Evolutionary conservation across 2,329 filamentous ascomycete species (phyloP).

Genomic region (Cladophialophora yegresii): DNA sequence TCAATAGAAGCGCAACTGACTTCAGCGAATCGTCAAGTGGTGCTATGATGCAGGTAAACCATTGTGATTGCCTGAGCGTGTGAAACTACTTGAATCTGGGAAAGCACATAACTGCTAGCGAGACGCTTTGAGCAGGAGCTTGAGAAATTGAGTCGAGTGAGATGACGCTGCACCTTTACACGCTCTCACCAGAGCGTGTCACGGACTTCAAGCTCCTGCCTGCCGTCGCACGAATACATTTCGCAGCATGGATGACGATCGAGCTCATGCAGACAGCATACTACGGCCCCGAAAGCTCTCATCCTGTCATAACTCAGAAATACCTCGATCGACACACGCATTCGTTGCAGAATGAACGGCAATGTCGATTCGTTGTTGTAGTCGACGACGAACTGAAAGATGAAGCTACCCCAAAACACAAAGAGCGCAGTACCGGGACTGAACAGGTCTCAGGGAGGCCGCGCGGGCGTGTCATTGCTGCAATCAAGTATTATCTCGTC

Average conservation of each 20-base stretch:
- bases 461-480: slow-evolving; percentile 20
- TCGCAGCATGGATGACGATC: slow-evolving; percentile 23
- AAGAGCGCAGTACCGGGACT: neutral
- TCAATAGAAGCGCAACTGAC: neutral
- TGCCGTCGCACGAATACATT: slow-evolving; percentile 20
- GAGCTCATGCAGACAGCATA: slow-evolving; percentile 20
- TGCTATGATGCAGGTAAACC: neutral
- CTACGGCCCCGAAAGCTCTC: slow-evolving; percentile 13
- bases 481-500: slow-evolving; percentile 21
- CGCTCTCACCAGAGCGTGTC: neutral
- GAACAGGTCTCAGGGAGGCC: neutral
- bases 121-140: neutral
- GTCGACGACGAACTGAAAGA: slow-evolving; percentile 16
- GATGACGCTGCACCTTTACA: slow-evolving; percentile 2
- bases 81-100: too few relatives aligned
- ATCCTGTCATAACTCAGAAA: slow-evolving; percentile 7
- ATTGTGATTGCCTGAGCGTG: neutral
- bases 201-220: neutral
- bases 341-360: slow-evolving; percentile 11
- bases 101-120: neutral
- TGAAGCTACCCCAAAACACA: neutral
- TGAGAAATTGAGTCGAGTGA: neutral
- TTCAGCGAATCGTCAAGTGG: neutral
- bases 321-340: slow-evolving; percentile 17
- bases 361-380: slow-evolving; percentile 12